phyloP scores from a whole-genome alignment of 495 filamentous ascomycete genomes.

The Niebla homalea region DNA sequence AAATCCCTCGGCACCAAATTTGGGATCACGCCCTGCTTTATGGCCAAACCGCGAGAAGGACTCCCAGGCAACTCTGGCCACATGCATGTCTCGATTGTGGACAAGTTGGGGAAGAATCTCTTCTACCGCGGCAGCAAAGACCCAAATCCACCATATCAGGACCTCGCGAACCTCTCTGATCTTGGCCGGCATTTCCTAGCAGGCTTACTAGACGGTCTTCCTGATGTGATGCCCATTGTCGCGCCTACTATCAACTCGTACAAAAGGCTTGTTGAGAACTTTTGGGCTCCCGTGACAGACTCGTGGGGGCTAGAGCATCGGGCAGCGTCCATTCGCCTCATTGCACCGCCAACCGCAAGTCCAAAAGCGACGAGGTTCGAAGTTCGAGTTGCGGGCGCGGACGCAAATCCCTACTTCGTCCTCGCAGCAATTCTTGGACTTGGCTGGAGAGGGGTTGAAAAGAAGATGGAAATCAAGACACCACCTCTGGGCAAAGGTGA shows the following conservation, averaged over 20 bases:
- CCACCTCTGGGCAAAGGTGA: slow-evolving; percentile 75
- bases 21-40: slow-evolving; percentile 92
- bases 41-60: slow-evolving; percentile 91
- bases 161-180: slow-evolving; percentile 70
- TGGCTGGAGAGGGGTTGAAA: slow-evolving; percentile 81
- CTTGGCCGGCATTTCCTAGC: slow-evolving; percentile 88
- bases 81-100: slow-evolving; percentile 80
- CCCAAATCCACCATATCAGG: slow-evolving; percentile 52
- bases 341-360: slow-evolving; percentile 71
- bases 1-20: slow-evolving; percentile 74
- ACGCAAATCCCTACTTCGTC: slow-evolving; percentile 82
- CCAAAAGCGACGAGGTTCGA: slow-evolving; percentile 83
- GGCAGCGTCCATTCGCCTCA: slow-evolving; percentile 78
- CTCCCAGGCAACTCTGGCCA: slow-evolving; percentile 89
- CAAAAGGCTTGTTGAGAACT: slow-evolving; percentile 95
- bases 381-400: slow-evolving; percentile 79
- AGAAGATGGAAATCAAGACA: slow-evolving; percentile 69
- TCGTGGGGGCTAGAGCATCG: slow-evolving; percentile 95
- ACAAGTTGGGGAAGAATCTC: slow-evolving; percentile 59
- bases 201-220: slow-evolving; percentile 73
- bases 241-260: slow-evolving; percentile 95
- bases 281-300: slow-evolving; percentile 95
- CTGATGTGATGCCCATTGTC: slow-evolving; percentile 89
- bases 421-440: slow-evolving; percentile 71
- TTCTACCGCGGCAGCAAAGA: slow-evolving; percentile 62